Evolutionary conservation across 768 basidiomycete genomes (phyloP).

Genomic region (Mycena floridula): DNA sequence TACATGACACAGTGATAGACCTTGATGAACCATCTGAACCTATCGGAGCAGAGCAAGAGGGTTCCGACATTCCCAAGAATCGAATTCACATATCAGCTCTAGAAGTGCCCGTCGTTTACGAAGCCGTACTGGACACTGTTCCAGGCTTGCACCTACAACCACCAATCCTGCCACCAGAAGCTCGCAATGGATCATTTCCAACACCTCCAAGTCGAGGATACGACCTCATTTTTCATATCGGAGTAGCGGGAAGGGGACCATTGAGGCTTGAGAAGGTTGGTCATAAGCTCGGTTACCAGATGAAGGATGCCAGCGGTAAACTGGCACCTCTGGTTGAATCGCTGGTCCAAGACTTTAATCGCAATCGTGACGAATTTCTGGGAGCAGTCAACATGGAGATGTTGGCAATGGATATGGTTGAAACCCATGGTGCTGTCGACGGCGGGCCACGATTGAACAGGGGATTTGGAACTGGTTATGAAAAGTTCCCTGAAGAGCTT

Average conservation of each 20-base stretch:
- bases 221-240: constrained; percentile 68
- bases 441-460: constrained; percentile 26
- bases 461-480: constrained; percentile 44
- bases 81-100: constrained; percentile 55
- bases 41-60: constrained; percentile 13
- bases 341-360: constrained; percentile 33
- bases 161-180: constrained; percentile 39
- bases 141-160: constrained; percentile 59
- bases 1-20: constrained; percentile 49
- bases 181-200: constrained; percentile 19
- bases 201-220: constrained; percentile 44
- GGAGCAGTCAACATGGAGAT: constrained; percentile 19
- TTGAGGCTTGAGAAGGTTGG: constrained; percentile 58
- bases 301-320: constrained; percentile 57
- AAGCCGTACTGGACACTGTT: constrained; percentile 44
- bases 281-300: constrained; percentile 63
- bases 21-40: constrained; percentile 28
- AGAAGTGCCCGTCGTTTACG: constrained; percentile 54
- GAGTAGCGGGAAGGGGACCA: constrained; percentile 58
- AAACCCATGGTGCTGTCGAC: constrained; percentile 3
- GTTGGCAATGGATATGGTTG: constrained; percentile 30
- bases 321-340: constrained; percentile 46
- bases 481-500: constrained; percentile 49
- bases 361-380: constrained; percentile 26
- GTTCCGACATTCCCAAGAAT: constrained; percentile 14